Conservation (phyloP, 108 stramenopile genomes). For the Fragilaria radians region DNA sequence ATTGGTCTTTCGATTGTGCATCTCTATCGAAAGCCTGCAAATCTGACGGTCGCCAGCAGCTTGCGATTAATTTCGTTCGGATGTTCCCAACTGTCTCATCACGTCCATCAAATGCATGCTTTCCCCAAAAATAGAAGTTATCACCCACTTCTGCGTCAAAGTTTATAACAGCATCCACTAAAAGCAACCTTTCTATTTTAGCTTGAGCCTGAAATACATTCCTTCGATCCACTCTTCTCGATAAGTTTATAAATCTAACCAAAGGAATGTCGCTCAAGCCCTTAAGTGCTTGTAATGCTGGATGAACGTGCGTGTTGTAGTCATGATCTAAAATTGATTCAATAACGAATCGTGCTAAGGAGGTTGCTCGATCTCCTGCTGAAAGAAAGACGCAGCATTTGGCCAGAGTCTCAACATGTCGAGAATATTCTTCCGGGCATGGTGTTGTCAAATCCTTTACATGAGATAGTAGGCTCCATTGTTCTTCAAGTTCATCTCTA, state of each 20-base stretch:
- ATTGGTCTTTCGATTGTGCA: constrained; percentile 39
- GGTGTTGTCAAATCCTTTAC: neutral
- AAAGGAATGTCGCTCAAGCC: constrained; percentile 28
- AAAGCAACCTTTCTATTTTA: constrained; percentile 34
- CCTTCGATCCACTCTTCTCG: constrained; percentile 52
- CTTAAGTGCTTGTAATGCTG: constrained; percentile 19
- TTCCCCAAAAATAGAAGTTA: constrained; percentile 32
- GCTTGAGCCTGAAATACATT: constrained; percentile 51
- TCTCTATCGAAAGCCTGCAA: constrained; percentile 64
- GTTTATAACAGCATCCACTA: constrained; percentile 38
- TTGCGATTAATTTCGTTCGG: constrained; percentile 20
- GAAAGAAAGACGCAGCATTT: constrained; percentile 37
- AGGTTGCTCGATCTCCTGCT: constrained; percentile 15
- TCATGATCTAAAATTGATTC: neutral
- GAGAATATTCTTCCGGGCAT: neutral
- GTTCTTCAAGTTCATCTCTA: neutral
- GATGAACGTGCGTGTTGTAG: neutral
- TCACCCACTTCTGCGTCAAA: constrained; percentile 4
- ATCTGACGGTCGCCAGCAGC: constrained; percentile 68
- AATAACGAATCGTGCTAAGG: constrained; percentile 5
- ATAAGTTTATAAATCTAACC: constrained; percentile 63
- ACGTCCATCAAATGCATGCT: constrained; percentile 62
- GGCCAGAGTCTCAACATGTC: neutral
- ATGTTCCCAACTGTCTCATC: neutral
- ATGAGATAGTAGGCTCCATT: neutral